Evolutionary conservation across 495 filamentous ascomycete species (phyloP), one percentile per base, ranked within the genome.

Genomic region (Trypethelium eluteriae): DNA sequence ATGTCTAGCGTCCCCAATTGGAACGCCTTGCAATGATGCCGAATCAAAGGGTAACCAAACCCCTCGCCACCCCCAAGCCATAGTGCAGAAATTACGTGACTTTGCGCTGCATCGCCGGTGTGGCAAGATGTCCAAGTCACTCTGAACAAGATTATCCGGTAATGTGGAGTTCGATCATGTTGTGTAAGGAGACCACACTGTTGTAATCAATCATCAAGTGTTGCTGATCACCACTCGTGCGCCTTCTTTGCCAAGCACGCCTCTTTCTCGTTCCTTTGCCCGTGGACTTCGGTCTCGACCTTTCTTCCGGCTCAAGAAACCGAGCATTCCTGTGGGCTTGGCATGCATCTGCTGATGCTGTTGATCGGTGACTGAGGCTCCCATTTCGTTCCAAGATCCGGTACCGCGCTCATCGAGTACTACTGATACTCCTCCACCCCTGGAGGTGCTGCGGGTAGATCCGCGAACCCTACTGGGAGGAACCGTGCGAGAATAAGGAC

Each of bases 201-300:
- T 44, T 14, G 41, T 44, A 14, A 44, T 44, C 14, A 44, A 14
- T 32, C 53, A 35, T 59, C 53, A 59, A 35, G 53, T 59, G 32
- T 59, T 59, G 53, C 61, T 68, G 47, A 72, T 69, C 2, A 72
- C 63, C 2, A 91, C 87, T 71, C 94, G 83, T 25, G 94, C 92
- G 6, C 94, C 94, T 73, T 98, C 94, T 73, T 96, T 96, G 64
- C 94, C 95, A 68, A 98, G 74, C 59, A 98, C 93, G 62, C 94
- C 94, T 18, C 90, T 81, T 74, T 98, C 94, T 75, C 91, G 91
- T 53, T 66, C 36, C 63, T 72, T 72, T 25, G 93, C 93, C 77
- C 96, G 96, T 9, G 94, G 94, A 73, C 93, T 96, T 73, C 89
- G 85, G 62, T 92, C 91, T 49, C 94, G 82, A 4, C 92, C 92